Evolutionary conservation across 2,329 filamentous ascomycete species (phyloP).

Genomic region (Talaromyces sp.): DNA sequence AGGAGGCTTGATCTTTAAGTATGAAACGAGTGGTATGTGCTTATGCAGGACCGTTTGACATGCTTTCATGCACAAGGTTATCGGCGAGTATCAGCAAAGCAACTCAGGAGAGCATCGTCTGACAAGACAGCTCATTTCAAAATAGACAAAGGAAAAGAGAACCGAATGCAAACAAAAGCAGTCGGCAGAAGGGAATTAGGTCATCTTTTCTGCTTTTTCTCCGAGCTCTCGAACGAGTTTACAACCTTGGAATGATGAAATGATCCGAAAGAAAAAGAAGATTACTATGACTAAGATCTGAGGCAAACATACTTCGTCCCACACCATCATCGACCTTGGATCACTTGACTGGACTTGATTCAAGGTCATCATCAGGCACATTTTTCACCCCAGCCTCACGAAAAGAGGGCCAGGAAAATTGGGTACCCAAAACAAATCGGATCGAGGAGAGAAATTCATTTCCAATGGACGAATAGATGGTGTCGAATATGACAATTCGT

Average conservation of each 20-base stretch:
- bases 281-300: neutral
- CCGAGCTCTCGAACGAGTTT: neutral
- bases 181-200: neutral
- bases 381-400: neutral
- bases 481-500: neutral
- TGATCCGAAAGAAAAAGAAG: neutral
- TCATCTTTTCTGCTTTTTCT: conserved; percentile 1
- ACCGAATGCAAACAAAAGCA: neutral
- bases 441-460: neutral
- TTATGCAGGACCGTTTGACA: conserved; percentile 6
- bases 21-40: conserved; percentile 14
- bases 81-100: conserved; percentile 6
- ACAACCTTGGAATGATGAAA: neutral
- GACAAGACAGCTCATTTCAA: neutral
- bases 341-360: conserved; percentile 4
- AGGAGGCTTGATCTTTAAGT: conserved; percentile 4
- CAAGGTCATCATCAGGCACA: conserved; percentile 11
- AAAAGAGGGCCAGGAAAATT: neutral
- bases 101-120: neutral
- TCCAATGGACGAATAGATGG: neutral
- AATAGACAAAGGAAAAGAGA: neutral
- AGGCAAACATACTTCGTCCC: neutral
- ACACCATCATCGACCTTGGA: conserved; percentile 9
- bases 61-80: neutral
- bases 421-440: conserved; percentile 12